These are phyloP conservation scores for Umbelopsis vinacea DNA, from an alignment of 192 early-diverging fungal genomes.

Conservation along the genomic window DNA sequence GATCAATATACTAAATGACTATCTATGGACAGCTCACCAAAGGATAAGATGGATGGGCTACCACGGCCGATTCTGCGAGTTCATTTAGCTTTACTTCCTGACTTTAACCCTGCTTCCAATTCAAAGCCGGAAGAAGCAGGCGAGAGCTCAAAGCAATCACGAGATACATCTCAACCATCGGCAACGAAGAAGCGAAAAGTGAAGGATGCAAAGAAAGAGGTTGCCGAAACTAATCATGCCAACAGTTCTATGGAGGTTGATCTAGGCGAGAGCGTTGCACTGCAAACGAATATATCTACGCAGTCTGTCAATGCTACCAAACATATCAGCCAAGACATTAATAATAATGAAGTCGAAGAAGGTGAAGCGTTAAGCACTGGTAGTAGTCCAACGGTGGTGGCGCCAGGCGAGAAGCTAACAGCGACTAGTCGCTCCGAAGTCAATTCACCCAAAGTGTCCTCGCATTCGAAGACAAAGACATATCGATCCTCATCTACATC, in stretches of 20 bases:
- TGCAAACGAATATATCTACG: neutral
- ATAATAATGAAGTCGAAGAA: slow-evolving; percentile 8
- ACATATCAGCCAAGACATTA: neutral
- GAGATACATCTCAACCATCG: neutral
- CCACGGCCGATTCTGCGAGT: slow-evolving; percentile 2
- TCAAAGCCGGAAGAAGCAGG: neutral
- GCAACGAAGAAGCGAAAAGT: slow-evolving; percentile 1
- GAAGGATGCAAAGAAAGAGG: neutral
- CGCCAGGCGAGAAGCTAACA: neutral
- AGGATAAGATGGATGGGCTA: neutral
- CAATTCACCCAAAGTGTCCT: slow-evolving; percentile 1
- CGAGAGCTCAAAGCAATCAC: slow-evolving; percentile 6
- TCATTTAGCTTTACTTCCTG: slow-evolving; percentile 12
- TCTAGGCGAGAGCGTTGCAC: neutral
- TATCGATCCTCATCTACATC: slow-evolving; percentile 4
- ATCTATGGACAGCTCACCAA: neutral
- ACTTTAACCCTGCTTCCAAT: slow-evolving; percentile 6
- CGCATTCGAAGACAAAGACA: neutral
- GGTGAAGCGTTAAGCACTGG: slow-evolving; percentile 7
- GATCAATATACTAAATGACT: neutral
- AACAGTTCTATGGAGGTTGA: neutral
- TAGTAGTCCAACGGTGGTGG: slow-evolving; percentile 4
- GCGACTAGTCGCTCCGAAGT: neutral
- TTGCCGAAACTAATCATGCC: neutral
- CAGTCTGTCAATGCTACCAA: neutral